phyloP scores from a whole-genome alignment of 2,329 filamentous ascomycete genomes.

The Aureobasidium uvarum region DNA sequence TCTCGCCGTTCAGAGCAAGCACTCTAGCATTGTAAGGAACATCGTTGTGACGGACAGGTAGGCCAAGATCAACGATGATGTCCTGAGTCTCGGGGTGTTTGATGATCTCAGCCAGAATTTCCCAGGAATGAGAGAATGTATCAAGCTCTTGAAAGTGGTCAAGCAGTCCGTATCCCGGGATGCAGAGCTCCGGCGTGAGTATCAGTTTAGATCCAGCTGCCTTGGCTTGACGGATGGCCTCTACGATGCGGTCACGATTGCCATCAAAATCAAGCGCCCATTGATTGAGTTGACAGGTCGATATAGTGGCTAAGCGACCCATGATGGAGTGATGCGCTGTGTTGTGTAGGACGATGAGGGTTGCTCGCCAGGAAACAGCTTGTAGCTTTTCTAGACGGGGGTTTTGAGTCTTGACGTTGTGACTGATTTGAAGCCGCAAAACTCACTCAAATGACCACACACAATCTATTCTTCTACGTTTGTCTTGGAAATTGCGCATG shows the following conservation, averaged over 20 bases:
- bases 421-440: conserved; percentile 8
- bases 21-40: conserved; percentile 65
- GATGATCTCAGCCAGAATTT: conserved; percentile 62
- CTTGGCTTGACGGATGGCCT: conserved; percentile 62
- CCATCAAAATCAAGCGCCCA: conserved; percentile 61
- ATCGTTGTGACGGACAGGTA: conserved; percentile 61
- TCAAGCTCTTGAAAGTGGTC: conserved; percentile 59
- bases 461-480: background rate
- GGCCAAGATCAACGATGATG: conserved; percentile 58
- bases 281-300: conserved; percentile 48
- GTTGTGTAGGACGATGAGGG: background rate
- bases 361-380: background rate
- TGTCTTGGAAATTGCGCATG: background rate
- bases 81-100: conserved; percentile 59
- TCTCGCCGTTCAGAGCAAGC: conserved; percentile 64
- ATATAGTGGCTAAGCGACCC: conserved; percentile 46
- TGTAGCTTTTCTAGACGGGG: background rate
- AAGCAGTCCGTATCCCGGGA: conserved; percentile 64
- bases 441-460: conserved; percentile 9
- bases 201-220: conserved; percentile 61
- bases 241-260: conserved; percentile 62
- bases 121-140: conserved; percentile 51
- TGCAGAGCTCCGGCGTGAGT: conserved; percentile 49
- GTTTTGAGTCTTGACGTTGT: conserved; percentile 14
- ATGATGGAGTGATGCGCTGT: conserved; percentile 12